Evolutionary conservation across 1,284 basidiomycete species (phyloP).

Genomic region (Cryptococcus hybrid): DNA sequence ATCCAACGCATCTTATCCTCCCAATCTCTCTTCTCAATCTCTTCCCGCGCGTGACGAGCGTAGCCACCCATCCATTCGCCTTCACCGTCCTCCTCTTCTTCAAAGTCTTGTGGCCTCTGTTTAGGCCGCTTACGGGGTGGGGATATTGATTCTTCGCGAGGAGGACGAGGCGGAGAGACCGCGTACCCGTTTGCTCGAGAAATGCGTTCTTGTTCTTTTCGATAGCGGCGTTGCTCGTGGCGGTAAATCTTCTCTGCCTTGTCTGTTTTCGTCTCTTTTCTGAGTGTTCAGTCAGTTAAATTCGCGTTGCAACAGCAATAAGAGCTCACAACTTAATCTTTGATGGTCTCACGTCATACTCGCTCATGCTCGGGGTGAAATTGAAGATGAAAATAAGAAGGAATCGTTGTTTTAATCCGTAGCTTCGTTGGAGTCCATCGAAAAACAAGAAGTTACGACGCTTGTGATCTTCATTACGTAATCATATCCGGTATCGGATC

Average conservation of each 20-base stretch:
- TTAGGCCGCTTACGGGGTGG: constrained; percentile 17
- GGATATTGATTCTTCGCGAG: constrained; percentile 20
- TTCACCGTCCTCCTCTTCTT: constrained; percentile 8
- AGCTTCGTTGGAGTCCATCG: too few species aligned
- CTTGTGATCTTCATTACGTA: too few species aligned
- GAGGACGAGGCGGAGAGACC: constrained; percentile 21
- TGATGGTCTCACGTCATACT: neutral
- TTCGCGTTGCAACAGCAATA: neutral
- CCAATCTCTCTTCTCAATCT: constrained; percentile 12
- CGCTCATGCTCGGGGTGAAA: neutral
- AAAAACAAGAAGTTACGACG: too few species aligned
- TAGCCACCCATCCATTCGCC: constrained; percentile 19
- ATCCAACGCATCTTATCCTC: constrained; percentile 26
- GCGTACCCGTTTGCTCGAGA: constrained; percentile 32
- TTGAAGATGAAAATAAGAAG: too few species aligned
- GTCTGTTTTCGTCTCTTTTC: constrained; percentile 35
- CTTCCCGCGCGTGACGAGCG: constrained; percentile 12
- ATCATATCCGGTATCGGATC: too few species aligned
- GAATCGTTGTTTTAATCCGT: too few species aligned
- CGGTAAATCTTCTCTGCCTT: constrained; percentile 28
- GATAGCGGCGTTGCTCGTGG: constrained; percentile 23
- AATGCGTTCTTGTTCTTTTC: constrained; percentile 21
- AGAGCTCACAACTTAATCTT: neutral
- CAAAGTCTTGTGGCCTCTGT: neutral
- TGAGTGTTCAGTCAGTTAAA: constrained; percentile 1